Evolutionary conservation across 2,329 filamentous ascomycete genomes (phyloP).

Genomic region (Fusarium piperis): DNA sequence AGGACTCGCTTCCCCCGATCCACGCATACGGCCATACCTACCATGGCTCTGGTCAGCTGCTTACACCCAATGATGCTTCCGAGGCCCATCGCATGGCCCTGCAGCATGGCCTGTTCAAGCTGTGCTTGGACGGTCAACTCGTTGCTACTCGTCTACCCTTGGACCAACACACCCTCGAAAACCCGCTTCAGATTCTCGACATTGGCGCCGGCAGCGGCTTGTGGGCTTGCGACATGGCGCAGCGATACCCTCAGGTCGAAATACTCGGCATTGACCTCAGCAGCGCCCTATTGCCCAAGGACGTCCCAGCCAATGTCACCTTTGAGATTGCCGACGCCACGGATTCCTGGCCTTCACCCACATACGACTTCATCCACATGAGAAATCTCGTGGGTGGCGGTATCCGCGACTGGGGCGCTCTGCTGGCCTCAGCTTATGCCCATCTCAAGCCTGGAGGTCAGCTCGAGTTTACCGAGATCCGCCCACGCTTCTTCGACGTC

Average conservation of each 20-base stretch:
- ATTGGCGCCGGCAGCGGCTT: slow-evolving; percentile 54
- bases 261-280: slow-evolving; percentile 55
- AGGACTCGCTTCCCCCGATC: slow-evolving; percentile 47
- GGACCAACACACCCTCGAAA: slow-evolving; percentile 31
- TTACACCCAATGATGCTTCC: slow-evolving; percentile 48
- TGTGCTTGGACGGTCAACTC: slow-evolving; percentile 47
- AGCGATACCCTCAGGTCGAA: slow-evolving; percentile 50
- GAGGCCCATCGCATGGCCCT: slow-evolving; percentile 46
- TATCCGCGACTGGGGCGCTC: slow-evolving; percentile 51
- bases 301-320: slow-evolving; percentile 66
- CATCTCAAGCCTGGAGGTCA: slow-evolving; percentile 56
- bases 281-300: slow-evolving; percentile 51
- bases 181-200: slow-evolving; percentile 50
- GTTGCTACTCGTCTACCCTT: slow-evolving; percentile 46
- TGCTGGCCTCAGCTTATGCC: slow-evolving; percentile 49
- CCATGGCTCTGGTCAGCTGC: slow-evolving; percentile 48
- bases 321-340: slow-evolving; percentile 69
- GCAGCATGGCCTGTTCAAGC: slow-evolving; percentile 49
- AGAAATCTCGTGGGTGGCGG: slow-evolving; percentile 57
- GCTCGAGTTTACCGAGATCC: slow-evolving; percentile 56
- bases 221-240: slow-evolving; percentile 56
- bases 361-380: slow-evolving; percentile 55
- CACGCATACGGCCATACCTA: slow-evolving; percentile 49
- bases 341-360: slow-evolving; percentile 51
- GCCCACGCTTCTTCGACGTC: slow-evolving; percentile 53